Conservation (phyloP, 176 grass and related monocot genomes). For the Saccharum officinarum region DNA sequence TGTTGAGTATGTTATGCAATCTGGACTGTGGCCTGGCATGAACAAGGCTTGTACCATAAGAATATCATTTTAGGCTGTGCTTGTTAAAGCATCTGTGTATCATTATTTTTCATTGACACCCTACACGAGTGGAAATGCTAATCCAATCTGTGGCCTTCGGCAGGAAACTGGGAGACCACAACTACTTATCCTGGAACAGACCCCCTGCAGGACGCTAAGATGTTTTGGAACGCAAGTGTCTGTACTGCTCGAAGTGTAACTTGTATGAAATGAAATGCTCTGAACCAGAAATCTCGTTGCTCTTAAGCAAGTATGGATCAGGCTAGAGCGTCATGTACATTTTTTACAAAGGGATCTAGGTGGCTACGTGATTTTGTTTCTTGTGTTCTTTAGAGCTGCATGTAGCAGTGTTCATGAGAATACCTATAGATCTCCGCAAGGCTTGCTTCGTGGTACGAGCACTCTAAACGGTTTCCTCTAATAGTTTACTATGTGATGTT, state of each 20-base stretch:
- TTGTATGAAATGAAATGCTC: constrained; percentile 35
- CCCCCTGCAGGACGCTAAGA: constrained; percentile 47
- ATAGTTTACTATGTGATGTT: constrained; percentile 11
- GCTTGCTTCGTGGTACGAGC: background rate
- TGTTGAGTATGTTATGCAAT: background rate
- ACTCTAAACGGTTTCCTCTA: background rate
- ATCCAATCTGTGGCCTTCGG: constrained; percentile 15
- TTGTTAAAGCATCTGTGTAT: background rate
- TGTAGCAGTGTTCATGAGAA: constrained; percentile 3
- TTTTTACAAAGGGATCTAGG: constrained; percentile 11
- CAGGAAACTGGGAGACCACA: constrained; percentile 90
- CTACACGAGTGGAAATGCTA: background rate
- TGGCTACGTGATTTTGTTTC: constrained; percentile 8
- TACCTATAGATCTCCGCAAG: background rate
- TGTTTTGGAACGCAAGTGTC: background rate
- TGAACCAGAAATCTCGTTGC: background rate
- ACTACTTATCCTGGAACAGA: constrained; percentile 90
- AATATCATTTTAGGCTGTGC: background rate
- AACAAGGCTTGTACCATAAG: background rate
- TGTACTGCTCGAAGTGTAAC: constrained; percentile 21
- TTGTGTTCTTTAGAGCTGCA: constrained; percentile 20
- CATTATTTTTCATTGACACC: background rate
- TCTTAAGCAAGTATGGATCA: constrained; percentile 5
- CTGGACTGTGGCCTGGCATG: constrained; percentile 1
- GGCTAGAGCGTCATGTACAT: constrained; percentile 38